Evolutionary conservation across 805 yeast genomes (phyloP).

Genomic region (Metschnikowia proteae): DNA sequence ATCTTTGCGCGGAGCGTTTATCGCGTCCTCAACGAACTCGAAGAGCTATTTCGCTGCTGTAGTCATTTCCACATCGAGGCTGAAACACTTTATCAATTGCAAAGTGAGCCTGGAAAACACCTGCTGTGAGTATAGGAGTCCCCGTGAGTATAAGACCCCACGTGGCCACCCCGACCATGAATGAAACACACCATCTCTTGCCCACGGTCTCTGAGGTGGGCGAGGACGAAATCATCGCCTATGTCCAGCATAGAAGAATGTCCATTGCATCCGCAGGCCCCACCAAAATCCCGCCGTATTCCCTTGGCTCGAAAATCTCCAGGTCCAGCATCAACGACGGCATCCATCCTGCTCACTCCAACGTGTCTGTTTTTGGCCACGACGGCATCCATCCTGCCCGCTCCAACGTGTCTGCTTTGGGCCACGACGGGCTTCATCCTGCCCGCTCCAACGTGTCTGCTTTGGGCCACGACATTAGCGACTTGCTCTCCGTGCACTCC

Average conservation of each 20-base stretch:
- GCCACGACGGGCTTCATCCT: no score
- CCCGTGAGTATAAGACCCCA: no score
- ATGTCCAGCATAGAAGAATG: constrained; percentile 37
- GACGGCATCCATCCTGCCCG: background rate
- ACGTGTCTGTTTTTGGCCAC: constrained; percentile 4
- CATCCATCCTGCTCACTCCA: constrained; percentile 12
- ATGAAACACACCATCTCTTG: constrained; percentile 8
- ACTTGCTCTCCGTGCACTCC: constrained; percentile 25
- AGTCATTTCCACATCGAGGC: no score
- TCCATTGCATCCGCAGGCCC: constrained; percentile 35
- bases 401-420: no score
- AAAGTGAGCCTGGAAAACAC: no score
- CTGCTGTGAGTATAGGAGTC: no score
- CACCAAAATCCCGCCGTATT: constrained; percentile 15
- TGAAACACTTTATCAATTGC: no score
- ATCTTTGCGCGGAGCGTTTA: constrained; percentile 1
- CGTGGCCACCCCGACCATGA: background rate
- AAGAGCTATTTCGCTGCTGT: background rate
- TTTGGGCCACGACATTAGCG: constrained; percentile 7
- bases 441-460: no score
- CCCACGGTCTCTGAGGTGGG: constrained; percentile 20
- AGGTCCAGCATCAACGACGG: constrained; percentile 16
- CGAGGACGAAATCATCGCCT: constrained; percentile 36
- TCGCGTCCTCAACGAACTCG: background rate
- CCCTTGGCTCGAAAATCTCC: constrained; percentile 15